Conservation (phyloP, 2,329 filamentous ascomycete genomes). For the Magnaporthales sp. region DNA sequence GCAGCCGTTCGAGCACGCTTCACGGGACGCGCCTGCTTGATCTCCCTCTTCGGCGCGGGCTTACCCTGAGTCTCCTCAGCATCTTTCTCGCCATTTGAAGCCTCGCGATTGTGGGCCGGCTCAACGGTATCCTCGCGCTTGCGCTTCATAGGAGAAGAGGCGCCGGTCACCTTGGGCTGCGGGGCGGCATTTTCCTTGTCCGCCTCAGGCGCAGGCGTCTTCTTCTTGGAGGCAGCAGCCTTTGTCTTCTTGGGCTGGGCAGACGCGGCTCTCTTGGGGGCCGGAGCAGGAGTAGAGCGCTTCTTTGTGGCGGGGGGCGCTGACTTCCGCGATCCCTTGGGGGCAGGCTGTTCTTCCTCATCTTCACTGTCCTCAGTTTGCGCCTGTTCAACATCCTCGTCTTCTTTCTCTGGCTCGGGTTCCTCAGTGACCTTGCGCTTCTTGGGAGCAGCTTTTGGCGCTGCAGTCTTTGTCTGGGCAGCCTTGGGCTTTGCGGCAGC, state of each 20-base stretch:
- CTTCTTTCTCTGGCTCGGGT: conserved; percentile 1
- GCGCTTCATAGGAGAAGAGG: conserved; percentile 2
- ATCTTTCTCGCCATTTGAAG: conserved; percentile 3
- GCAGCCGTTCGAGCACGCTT: conserved; percentile 15
- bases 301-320: conserved; percentile 9
- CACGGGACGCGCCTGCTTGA: conserved; percentile 9
- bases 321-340: conserved; percentile 1
- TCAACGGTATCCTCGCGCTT: background rate
- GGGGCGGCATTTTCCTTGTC: conserved; percentile 13
- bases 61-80: background rate
- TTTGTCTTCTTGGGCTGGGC: conserved; percentile 9
- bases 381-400: conserved; percentile 3
- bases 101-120: conserved; percentile 4
- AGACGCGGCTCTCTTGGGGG: conserved; percentile 5
- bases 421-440: conserved; percentile 4
- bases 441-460: conserved; percentile 1
- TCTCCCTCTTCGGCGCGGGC: conserved; percentile 7
- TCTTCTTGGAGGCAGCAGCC: conserved; percentile 9
- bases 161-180: conserved; percentile 4
- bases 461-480: background rate
- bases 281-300: conserved; percentile 5
- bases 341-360: background rate
- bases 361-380: background rate
- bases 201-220: conserved; percentile 10
- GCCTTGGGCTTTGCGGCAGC: conserved; percentile 9